Evolutionary conservation across 2,329 filamentous ascomycete genomes (phyloP), one percentile per base, ranked within the genome.

Genomic region (Colletotrichum musicola): DNA sequence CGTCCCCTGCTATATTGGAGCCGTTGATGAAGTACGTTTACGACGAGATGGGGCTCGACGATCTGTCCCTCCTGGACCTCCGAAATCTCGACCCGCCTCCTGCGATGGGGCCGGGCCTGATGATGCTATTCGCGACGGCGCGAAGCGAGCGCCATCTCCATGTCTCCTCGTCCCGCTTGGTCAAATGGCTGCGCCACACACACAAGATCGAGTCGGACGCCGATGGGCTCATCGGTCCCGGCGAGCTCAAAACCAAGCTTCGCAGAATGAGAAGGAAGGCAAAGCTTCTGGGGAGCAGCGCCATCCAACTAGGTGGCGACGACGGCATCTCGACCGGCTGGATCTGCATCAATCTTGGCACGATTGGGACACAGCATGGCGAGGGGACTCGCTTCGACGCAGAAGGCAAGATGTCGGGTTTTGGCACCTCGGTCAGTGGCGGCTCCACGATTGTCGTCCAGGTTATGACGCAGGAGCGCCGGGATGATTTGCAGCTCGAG

Each of bases 111-210:
- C 89, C 93, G 2, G 95, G 95, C 74, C 86, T 98, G 30, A 86
- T 99, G 62, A 98, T 98, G 96, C 81, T 99, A 35, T 89, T 99
- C 71, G 94, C 92, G 47, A 97, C 94, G 9, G 93, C 95, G 14
- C 91, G 96, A 67, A 97, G 93, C 74, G 93, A 98, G 79, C 94
- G 95, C 60, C 96, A 99, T 81, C 84, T 99, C 42, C 95, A 97
- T 76, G 92, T 97, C 22, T 93, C 93, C 1, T 94, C 95, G 0
- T 94, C 97, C 76, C 89, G 94, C n/a, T 87, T 97, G 27, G 93
- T 95, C 71, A 89, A 95, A 67, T 98, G 93, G 92, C 82, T 98
- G 51, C 87, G 94, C 60, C 90, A 87, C 49, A 88, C 89, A 13
- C 89, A 93, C 78, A 89, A 90, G 62, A 82, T 98, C 44, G 83